Evolutionary conservation across 2,329 filamentous ascomycete species (phyloP).

Genomic region (Pyrenophora teres): DNA sequence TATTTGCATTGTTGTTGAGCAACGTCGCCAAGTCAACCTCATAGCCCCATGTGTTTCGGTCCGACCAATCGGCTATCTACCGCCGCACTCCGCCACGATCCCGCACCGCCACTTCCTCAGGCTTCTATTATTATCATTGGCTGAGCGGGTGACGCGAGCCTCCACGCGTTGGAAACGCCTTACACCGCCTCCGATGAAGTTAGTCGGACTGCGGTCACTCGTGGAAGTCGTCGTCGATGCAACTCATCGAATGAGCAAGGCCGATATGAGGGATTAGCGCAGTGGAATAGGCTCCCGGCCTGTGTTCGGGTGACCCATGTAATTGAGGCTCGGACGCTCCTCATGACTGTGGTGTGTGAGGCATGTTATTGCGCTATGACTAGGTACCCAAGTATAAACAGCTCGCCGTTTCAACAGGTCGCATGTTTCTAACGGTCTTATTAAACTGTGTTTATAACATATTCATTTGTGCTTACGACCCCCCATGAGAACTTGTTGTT

Average conservation of each 20-base stretch:
- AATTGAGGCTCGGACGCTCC: slow-evolving; percentile 3
- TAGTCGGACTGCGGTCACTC: neutral
- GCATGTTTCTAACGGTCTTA: neutral
- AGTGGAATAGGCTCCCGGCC: neutral
- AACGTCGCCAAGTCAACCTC: no score
- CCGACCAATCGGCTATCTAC: neutral
- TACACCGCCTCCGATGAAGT: neutral
- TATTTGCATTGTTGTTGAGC: no score
- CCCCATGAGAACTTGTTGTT: neutral
- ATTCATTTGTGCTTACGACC: neutral
- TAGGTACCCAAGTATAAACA: neutral
- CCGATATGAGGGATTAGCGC: neutral
- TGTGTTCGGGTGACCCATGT: neutral
- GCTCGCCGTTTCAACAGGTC: neutral
- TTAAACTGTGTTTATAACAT: neutral
- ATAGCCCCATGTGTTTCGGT: no score
- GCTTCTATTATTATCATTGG: slow-evolving; percentile 11
- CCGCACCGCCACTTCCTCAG: slow-evolving; percentile 2
- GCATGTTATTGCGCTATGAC: neutral
- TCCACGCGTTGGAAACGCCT: neutral
- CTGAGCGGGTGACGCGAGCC: slow-evolving; percentile 5
- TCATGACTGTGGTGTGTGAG: neutral
- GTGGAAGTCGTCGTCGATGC: neutral
- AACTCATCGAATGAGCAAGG: neutral
- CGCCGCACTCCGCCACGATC: slow-evolving; percentile 1